A percentile compares a stretch with the other conserved stretches of the same genome.
phyloP scores from a whole-genome alignment of 768 basidiomycete species.

The Rhodotorula babjevae region DNA sequence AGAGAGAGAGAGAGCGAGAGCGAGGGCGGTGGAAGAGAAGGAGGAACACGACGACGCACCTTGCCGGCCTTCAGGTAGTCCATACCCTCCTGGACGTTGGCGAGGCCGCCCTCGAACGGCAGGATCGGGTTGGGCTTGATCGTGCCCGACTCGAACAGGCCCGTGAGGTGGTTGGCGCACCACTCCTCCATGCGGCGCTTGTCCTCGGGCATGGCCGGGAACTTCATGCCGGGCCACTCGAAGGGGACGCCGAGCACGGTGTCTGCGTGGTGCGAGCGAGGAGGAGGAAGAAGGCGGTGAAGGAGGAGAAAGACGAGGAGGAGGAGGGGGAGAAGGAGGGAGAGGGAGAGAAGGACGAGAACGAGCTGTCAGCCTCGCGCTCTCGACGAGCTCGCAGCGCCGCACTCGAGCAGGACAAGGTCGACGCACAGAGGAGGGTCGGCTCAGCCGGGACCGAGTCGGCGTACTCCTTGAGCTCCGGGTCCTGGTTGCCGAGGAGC shows the following conservation, averaged over 20 bases:
- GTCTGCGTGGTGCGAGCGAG: background rate
- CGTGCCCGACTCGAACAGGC: slow-evolving; percentile 23
- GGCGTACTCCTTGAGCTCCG: background rate
- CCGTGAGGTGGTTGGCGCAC: slow-evolving; percentile 11
- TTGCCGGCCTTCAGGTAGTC: slow-evolving; percentile 36
- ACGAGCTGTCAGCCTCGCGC: too few species aligned
- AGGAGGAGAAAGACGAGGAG: too few species aligned
- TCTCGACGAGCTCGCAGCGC: background rate
- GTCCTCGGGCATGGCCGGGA: slow-evolving; percentile 18
- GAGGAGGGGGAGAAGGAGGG: too few species aligned
- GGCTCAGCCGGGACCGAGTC: slow-evolving; percentile 8
- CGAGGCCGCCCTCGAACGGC: slow-evolving; percentile 16
- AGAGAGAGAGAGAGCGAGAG: too few species aligned
- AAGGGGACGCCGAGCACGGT: slow-evolving; percentile 17
- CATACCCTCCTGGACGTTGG: slow-evolving; percentile 29
- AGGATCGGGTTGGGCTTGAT: slow-evolving; percentile 34
- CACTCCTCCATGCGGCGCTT: slow-evolving; percentile 14
- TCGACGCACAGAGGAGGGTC: slow-evolving; percentile 16
- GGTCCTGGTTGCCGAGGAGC: slow-evolving; percentile 15
- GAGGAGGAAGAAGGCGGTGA: background rate
- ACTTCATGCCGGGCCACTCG: slow-evolving; percentile 11
- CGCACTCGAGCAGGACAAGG: background rate
- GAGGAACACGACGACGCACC: background rate
- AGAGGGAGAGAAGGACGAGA: too few species aligned
- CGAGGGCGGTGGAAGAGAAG: too few species aligned